Conservation (phyloP, 2,329 filamentous ascomycete genomes). For the Pestalotiopsis sp. region DNA sequence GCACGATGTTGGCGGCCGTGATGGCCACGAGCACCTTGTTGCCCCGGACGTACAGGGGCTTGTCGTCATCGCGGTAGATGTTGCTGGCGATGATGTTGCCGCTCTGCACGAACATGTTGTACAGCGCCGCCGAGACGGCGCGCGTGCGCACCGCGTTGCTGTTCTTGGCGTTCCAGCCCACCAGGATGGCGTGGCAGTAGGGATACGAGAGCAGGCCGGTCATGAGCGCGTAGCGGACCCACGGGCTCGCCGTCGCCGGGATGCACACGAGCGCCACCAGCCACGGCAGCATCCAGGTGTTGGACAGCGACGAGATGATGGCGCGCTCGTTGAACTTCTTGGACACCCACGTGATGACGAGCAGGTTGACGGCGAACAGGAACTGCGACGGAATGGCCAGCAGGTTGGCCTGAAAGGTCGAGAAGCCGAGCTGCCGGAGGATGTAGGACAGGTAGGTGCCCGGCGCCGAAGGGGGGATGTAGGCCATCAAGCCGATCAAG, state of each 20-base stretch:
- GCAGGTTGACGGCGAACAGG: slow-evolving; percentile 42
- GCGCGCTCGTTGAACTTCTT: slow-evolving; percentile 42
- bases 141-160: slow-evolving; percentile 50
- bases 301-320: slow-evolving; percentile 45
- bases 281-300: slow-evolving; percentile 53
- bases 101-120: slow-evolving; percentile 51
- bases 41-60: slow-evolving; percentile 51
- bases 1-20: slow-evolving; percentile 45
- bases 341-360: slow-evolving; percentile 22
- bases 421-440: slow-evolving; percentile 58
- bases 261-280: slow-evolving; percentile 45
- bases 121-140: slow-evolving; percentile 48
- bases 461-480: slow-evolving; percentile 53
- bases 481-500: slow-evolving; percentile 52
- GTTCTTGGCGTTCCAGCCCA: slow-evolving; percentile 49
- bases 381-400: slow-evolving; percentile 60
- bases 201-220: slow-evolving; percentile 48
- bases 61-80: slow-evolving; percentile 58
- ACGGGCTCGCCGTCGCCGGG: slow-evolving; percentile 36
- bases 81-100: slow-evolving; percentile 45
- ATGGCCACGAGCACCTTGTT: slow-evolving; percentile 53
- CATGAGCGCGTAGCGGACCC: slow-evolving; percentile 42
- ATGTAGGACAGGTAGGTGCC: slow-evolving; percentile 61
- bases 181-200: slow-evolving; percentile 49
- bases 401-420: slow-evolving; percentile 63